Base-by-base conservation (phyloP, 2,329 filamentous ascomycete species). In the Colletotrichum sp. region DNA sequence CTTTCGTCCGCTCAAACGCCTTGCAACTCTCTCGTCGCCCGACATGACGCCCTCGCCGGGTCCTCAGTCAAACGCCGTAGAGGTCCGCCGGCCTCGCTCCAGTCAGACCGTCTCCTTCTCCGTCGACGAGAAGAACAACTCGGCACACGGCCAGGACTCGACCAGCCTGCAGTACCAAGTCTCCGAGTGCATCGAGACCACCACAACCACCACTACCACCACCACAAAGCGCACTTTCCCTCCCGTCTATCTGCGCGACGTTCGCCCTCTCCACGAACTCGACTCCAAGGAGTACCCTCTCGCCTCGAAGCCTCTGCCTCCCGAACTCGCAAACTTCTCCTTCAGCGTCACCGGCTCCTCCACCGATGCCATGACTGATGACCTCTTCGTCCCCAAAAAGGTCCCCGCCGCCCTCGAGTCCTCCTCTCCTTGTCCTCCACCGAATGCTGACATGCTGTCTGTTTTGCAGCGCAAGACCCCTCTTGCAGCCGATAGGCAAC, bases 231-330 rank as follows among this genome's bases (percentile, higher is more conserved):
- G 84, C 89, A 95, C 85, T 85, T 98, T 97, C 79, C 96, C 96
- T 63, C 95, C 95, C n/a, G 88, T 98, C 74, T 89, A 95, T 72
- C 92, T 98, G 79, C 93, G 92, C 78, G 91, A 95, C 75, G 94
- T 95, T 28, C 91, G 92, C 69, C 91, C 92, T 68, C 89, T 96
- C 39, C 88, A 91, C 75, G 90, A 93, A 70, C 91, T 98, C 74
- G 96, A 99, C 84, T 90, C 94, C 16, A 98, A 98, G 83, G 92
- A 97, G 80, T 99, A 98, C 83, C 97, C 97, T 52, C 89, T 99
- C 34, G 96, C 96, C 48, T 90, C 91, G 77, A 93, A 95, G 66
- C 94, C 95, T 2, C 98, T 96, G 2, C 97, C 97, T 3, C 91
- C 92, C 18, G 93, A 94, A 68, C 87, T 99, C 76, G 92, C 92